Conservation (phyloP, 202 grass and related monocot genomes). For the Brachypodium distachyon region DNA sequence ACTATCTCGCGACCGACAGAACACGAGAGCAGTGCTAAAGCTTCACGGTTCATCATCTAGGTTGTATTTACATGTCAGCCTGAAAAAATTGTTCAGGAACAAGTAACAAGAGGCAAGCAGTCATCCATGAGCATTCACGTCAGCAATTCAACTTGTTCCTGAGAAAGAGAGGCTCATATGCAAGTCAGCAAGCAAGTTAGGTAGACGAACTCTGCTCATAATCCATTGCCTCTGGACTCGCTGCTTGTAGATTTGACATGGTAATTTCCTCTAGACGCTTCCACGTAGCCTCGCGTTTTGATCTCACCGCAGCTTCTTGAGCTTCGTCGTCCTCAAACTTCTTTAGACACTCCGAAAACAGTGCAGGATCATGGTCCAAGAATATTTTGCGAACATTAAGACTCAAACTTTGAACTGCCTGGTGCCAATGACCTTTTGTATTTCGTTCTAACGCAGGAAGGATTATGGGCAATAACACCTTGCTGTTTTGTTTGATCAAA, state of each 20-base stretch:
- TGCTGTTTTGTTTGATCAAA: conserved; percentile 71
- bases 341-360: conserved; percentile 55
- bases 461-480: conserved; percentile 70
- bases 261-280: conserved; percentile 69
- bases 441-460: conserved; percentile 66
- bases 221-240: conserved; percentile 12
- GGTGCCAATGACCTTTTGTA: conserved; percentile 67
- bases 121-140: conserved; percentile 22
- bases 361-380: conserved; percentile 56
- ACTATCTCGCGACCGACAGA: background rate
- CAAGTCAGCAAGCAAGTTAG: background rate
- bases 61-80: conserved; percentile 32
- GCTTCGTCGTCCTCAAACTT: conserved; percentile 65
- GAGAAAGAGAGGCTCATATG: background rate
- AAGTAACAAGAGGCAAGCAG: background rate
- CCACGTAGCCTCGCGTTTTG: conserved; percentile 63
- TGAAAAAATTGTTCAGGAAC: conserved; percentile 31
- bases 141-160: conserved; percentile 1
- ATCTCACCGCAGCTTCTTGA: conserved; percentile 29
- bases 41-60: conserved; percentile 11
- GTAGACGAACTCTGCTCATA: background rate
- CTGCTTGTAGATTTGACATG: conserved; percentile 36
- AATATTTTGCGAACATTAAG: conserved; percentile 79
- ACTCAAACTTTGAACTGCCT: conserved; percentile 78
- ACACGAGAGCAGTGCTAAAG: background rate